Conservation (phyloP, 2,329 filamentous ascomycete genomes). For the Teratosphaeria viscida region DNA sequence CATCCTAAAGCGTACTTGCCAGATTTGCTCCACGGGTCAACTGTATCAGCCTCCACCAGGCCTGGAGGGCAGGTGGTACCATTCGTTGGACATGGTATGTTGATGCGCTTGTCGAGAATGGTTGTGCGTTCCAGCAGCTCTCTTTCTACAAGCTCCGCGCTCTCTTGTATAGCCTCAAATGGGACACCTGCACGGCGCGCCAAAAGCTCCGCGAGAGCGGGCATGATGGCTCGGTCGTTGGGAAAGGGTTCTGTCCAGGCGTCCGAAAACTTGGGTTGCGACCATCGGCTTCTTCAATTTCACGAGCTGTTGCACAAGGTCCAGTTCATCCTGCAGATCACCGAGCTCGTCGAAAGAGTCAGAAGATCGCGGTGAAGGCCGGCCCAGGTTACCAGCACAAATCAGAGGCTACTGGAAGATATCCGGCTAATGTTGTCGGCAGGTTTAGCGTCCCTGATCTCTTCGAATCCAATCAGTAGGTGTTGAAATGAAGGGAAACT, state of each 20-base stretch:
- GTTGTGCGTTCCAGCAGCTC: conserved; percentile 5
- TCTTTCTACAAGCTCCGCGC: conserved; percentile 1
- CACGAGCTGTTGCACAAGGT: neutral
- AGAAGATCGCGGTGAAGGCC: neutral
- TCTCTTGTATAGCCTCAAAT: conserved; percentile 10
- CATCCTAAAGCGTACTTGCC: conserved; percentile 81
- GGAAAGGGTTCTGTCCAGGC: neutral
- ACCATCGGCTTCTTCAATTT: neutral
- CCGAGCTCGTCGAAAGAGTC: neutral
- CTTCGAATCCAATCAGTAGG: neutral
- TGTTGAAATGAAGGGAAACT: neutral
- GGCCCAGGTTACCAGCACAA: neutral
- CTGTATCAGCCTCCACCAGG: conserved; percentile 44
- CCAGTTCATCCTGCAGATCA: neutral
- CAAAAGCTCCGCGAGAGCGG: conserved; percentile 18
- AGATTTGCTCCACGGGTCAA: conserved; percentile 70
- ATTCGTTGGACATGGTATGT: conserved; percentile 45
- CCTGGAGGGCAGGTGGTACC: conserved; percentile 42
- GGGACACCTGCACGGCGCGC: conserved; percentile 18
- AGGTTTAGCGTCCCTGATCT: neutral
- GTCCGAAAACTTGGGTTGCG: neutral
- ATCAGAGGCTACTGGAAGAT: too few relatives aligned
- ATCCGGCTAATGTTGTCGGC: neutral
- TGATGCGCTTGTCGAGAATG: conserved; percentile 34
- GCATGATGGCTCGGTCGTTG: conserved; percentile 12